phyloP scores from a whole-genome alignment of 2,329 filamentous ascomycete species.

The Massarina eburnea region DNA sequence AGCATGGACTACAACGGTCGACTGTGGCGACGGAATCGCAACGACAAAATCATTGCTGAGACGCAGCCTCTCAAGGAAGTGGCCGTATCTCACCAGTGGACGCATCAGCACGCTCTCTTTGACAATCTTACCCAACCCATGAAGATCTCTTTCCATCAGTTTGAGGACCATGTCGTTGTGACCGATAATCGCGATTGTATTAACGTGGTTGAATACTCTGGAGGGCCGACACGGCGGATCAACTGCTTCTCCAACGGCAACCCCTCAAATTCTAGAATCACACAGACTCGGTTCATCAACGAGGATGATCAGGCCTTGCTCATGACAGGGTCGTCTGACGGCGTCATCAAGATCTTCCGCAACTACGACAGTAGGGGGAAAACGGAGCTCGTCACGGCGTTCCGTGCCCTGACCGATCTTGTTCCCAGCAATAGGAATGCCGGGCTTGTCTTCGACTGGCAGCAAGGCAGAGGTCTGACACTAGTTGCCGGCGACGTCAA shows the following conservation, averaged over 20 bases:
- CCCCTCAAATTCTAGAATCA: constrained; percentile 85
- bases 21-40: constrained; percentile 87
- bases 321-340: constrained; percentile 93
- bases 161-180: constrained; percentile 92
- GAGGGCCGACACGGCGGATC: constrained; percentile 63
- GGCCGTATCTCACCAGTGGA: constrained; percentile 85
- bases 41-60: constrained; percentile 87
- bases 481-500: constrained; percentile 96
- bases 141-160: constrained; percentile 96
- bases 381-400: constrained; percentile 84
- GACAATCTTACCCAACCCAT: constrained; percentile 87
- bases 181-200: constrained; percentile 92
- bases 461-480: constrained; percentile 92
- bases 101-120: constrained; percentile 76
- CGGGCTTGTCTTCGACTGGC: constrained; percentile 97
- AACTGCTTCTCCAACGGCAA: constrained; percentile 94
- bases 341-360: constrained; percentile 88
- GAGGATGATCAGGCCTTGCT: constrained; percentile 95
- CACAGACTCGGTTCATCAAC: constrained; percentile 95
- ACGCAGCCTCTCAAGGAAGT: constrained; percentile 92
- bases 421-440: constrained; percentile 93
- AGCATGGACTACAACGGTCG: constrained; percentile 95
- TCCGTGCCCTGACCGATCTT: constrained; percentile 89
- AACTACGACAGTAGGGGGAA: constrained; percentile 79
- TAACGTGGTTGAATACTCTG: constrained; percentile 76